phyloP scores from a whole-genome alignment of 164 flowering plant genomes.

The Nymphaea colorata region DNA sequence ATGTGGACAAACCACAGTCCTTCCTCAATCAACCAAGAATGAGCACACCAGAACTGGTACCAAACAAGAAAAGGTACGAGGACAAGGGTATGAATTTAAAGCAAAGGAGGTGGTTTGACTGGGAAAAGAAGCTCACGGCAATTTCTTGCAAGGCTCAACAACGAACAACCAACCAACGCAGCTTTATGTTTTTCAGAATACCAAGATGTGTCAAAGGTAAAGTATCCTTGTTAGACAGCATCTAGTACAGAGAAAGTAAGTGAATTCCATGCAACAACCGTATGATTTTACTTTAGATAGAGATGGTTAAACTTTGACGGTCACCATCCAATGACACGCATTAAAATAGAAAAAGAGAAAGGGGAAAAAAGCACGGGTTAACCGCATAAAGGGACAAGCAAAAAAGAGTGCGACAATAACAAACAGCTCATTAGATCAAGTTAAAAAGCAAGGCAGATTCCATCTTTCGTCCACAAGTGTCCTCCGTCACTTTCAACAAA shows the following conservation, averaged over 20 bases:
- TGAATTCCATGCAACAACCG: conserved; percentile 49
- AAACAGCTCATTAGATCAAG: conserved; percentile 49
- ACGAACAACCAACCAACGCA: conserved; percentile 68
- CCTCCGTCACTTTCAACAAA: background rate
- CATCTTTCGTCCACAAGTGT: conserved; percentile 7
- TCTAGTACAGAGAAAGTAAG: conserved; percentile 29
- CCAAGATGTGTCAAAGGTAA: conserved; percentile 42
- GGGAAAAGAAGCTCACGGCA: conserved; percentile 21
- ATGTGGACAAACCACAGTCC: background rate
- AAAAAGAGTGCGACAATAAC: conserved; percentile 40
- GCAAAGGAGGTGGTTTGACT: conserved; percentile 45
- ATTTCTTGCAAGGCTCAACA: conserved; percentile 73
- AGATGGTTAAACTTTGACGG: conserved; percentile 22
- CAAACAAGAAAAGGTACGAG: conserved; percentile 4
- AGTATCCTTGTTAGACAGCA: conserved; percentile 38
- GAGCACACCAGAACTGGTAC: background rate
- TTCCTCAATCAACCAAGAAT: background rate
- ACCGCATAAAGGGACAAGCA: conserved; percentile 70
- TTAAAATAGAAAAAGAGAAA: conserved; percentile 21
- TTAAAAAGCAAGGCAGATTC: conserved; percentile 71
- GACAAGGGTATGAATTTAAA: conserved; percentile 22
- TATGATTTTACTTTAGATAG: conserved; percentile 38
- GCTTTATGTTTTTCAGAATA: conserved; percentile 35
- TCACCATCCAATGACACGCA: conserved; percentile 36
- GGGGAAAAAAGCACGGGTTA: conserved; percentile 74